phyloP scores from a whole-genome alignment of 2,329 filamentous ascomycete species.

The Fusarium udum region DNA sequence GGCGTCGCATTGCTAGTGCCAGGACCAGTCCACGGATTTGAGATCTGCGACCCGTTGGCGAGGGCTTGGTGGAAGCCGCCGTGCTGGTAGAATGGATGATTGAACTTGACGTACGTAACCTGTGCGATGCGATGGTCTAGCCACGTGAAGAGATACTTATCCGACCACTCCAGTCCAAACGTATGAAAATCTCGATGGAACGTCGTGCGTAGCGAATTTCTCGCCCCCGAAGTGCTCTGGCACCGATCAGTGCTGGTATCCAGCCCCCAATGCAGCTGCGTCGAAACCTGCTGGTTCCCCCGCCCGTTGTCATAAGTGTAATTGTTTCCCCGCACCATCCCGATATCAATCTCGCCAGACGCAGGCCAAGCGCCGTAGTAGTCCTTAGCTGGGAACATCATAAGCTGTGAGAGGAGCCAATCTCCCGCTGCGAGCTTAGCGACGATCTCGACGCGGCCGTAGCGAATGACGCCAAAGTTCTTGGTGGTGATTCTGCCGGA shows the following conservation, averaged over 20 bases:
- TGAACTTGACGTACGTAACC: not conserved
- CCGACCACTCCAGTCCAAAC: slow-evolving; percentile 56
- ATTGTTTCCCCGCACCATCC: slow-evolving; percentile 59
- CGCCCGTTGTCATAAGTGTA: not conserved
- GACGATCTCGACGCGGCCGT: not conserved
- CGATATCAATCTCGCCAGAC: slow-evolving; percentile 63
- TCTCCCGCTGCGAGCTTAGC: not conserved
- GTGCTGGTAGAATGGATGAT: not conserved
- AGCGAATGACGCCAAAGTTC: not conserved
- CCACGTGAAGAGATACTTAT: not conserved
- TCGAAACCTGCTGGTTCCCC: not conserved
- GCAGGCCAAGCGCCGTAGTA: slow-evolving; percentile 59
- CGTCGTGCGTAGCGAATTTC: not conserved
- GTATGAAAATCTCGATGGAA: slow-evolving; percentile 52
- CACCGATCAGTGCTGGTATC: not conserved
- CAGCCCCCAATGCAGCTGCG: not conserved
- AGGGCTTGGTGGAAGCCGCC: not conserved
- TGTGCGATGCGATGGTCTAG: not conserved
- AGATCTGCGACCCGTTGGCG: not conserved
- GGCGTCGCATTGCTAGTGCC: not conserved
- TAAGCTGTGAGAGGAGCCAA: not conserved
- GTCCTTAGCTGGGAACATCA: not conserved
- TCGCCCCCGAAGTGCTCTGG: not conserved
- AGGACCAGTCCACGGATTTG: not conserved
- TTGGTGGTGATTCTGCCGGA: not conserved